Evolutionary conservation across 495 filamentous ascomycete genomes (phyloP), one percentile per base, ranked within the genome.

Genomic region (Penicillium roqueforti): DNA sequence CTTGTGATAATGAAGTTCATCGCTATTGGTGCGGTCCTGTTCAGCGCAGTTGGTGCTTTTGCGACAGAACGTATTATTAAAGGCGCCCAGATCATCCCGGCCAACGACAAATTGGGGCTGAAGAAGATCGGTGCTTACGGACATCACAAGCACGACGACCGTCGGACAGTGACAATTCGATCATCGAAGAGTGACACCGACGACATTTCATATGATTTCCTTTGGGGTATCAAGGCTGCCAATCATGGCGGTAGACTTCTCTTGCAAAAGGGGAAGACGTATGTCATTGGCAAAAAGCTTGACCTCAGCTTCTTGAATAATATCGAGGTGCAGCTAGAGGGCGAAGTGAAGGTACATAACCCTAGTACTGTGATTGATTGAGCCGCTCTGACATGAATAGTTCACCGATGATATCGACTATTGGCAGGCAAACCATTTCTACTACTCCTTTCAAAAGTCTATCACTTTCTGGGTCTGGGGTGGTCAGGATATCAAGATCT

Each of bases 381-480:
- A 36, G 13, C 23, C 2, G 14, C 7, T 10, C 46, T 56, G n/a
- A 55, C 50, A n/a, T 10, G 3, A 1, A 29, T 44, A 77, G 71
- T 84, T 83, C 67, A 83, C 81, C 36, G 72, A 83, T 49, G 74
- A 83, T 50, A 77, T 81, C 34, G 60, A 67, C 13, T 83, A 79
- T 66, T 84, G 81, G 81, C 80, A 83, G 66, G 70, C 62, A 14
- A 78, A 82, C 57, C 67, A 80, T 57, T 83, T 80, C 65, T 73
- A 65, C 50, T 77, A 82, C 52, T 67, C 72, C 13, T 84, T 82
- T 70, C 80, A 83, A 52, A 80, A 82, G 59, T 80, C 75, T 9
- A 77, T 83, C 45, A 76, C 78, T n/a, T 83, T 82, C 59, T 84
- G 79, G 80, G 69, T 78, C 34, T 83, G 78, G 78, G 81, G 80